Base-by-base conservation (phyloP, 164 flowering plant genomes). In the Litsea cubeba region DNA sequence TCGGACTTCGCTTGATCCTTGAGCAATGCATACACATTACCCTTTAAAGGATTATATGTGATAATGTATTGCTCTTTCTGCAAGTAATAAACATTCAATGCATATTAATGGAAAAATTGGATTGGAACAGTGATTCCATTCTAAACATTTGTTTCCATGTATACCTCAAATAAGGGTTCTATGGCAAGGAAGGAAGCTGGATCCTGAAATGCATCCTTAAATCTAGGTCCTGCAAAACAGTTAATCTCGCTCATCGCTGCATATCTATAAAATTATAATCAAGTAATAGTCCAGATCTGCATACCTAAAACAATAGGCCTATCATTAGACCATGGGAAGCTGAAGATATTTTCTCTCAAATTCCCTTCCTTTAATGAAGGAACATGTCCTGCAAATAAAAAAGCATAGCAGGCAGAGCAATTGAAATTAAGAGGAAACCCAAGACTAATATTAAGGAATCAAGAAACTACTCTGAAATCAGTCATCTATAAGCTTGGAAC, bases 141-240 rank as follows among this genome's bases (percentile, higher is more conserved):
- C 17, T 14, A 12, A 51, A 51, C 17, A 51, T 51, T 12, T 3
- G 20, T 28, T 25, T 65, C 46, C 12, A 70, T 49, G 26, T 68
- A 68, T 80, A 96, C 99, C 89, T 96, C 90, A 80, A 96, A 96
- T n/a, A 91, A 79, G 64, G 97, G 98, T 76, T 90, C 84, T 70
- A 94, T 74, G 26, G 92, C 81, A 70, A 90, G 82, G 84, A 86
- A 94, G 74, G 95, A 86, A 77, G 81, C 81, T 51, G 98, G 91
- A 58, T 94, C 99, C 75, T 92, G 97, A 77, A 94, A 94, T 35
- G 99, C 99, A 76, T 96, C 99, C 81, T 85, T 94, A 80, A 94
- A 91, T 82, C 97, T 87, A 20, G 97, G 76, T 72, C 97, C 99
- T 96, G 84, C 65, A 81, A 73, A 78, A 71, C 50, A 72, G 30